Base-by-base conservation (phyloP, 1,284 basidiomycete species). In the Sanghuangporus baumii region DNA sequence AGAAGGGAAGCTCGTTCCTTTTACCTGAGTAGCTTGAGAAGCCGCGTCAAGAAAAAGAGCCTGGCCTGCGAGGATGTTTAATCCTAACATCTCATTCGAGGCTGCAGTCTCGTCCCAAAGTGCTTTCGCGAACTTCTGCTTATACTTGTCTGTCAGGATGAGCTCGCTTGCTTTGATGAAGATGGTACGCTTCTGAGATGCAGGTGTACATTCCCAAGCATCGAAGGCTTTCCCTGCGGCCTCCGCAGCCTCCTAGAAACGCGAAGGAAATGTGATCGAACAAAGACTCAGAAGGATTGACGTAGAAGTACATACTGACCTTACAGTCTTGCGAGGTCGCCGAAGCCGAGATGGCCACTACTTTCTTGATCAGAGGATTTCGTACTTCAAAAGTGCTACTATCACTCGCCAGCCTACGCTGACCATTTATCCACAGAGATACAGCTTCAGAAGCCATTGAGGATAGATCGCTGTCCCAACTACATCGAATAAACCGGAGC, bases 121-220 rank as follows among this genome's bases (percentile, higher is more conserved):
- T 1, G 73, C 66, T 48, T 73, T 66, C 6, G 69, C 61, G 9
- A 81, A 69, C 60, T 74, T 75, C 23, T 70, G 67, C 61, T 73
- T 73, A 67, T 78, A 84, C 61, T 72, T 75, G 11, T 80, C 78
- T 1, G 75, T 74, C 34, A 66, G 69, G 12, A 80, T 63, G 16
- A 84, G 69, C 14, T 79, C 78, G 0, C 79, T 77, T 3, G 80
- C 83, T 62, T 74, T 77, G 37, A 79, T 67, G 59, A 85, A 73
- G 12, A 85, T 75, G 38, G 76, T 74, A 34, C 78, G 76, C 48
- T 79, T 74, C 46, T 74, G 69, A n/a, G 68, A 65, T n/a, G 74
- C 71, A 0, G 71, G 70, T 1, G 74, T 75, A 11, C 73, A 66
- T 59, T 81, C 79, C 83, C 84, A 85, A 9, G 76, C 71, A 50